Percentiles rank a stretch among this genome's conserved stretches.
Evolutionary conservation across 257 asterid species (phyloP).

Genomic region (Plantago elongata): DNA sequence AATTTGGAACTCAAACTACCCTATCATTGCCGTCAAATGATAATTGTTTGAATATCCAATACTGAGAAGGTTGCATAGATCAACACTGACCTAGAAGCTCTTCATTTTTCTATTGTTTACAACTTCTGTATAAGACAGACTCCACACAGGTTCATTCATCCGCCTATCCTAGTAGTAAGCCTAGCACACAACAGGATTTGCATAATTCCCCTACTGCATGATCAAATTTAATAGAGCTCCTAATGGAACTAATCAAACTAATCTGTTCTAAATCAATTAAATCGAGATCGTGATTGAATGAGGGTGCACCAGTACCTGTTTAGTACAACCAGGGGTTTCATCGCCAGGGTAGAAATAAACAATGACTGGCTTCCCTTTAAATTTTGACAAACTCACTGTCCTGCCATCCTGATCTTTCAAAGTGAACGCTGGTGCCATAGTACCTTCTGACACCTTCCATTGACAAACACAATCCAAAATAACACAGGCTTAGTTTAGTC

Average conservation of each 20-base stretch:
- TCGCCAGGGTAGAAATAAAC: constrained; percentile 99
- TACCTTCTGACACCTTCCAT: constrained; percentile 72
- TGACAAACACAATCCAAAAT: not conserved
- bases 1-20: no score
- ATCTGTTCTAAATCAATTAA: not conserved
- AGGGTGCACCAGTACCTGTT: constrained; percentile 48
- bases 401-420: constrained; percentile 92
- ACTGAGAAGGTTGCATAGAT: no score
- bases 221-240: not conserved
- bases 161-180: not conserved
- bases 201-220: not conserved
- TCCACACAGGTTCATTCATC: no score
- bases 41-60: no score
- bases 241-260: not conserved
- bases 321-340: constrained; percentile 95
- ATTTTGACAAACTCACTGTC: constrained; percentile 71
- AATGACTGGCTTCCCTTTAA: constrained; percentile 87
- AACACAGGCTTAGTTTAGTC: no score
- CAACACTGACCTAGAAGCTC: no score
- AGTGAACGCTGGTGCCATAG: constrained; percentile 64
- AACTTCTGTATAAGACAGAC: not conserved
- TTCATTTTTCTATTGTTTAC: no score
- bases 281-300: not conserved
- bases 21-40: no score
- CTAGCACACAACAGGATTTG: not conserved